Evolutionary conservation across 2,329 filamentous ascomycete species (phyloP).

Genomic region (Sarocladium brachiariae): DNA sequence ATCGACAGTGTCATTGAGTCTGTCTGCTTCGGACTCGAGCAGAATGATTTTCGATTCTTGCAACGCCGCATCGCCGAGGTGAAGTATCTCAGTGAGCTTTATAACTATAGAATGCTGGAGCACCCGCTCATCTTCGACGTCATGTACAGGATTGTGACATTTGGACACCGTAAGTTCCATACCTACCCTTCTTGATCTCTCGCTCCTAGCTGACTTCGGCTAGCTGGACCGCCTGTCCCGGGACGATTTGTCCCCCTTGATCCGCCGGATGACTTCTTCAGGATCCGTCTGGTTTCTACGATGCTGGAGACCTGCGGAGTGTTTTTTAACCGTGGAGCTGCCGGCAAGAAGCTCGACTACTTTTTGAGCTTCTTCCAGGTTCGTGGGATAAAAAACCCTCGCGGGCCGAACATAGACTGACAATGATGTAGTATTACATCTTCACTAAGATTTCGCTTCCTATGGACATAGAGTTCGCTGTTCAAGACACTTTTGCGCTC

Average conservation of each 20-base stretch:
- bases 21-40: conserved; percentile 79
- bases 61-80: conserved; percentile 91
- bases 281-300: conserved; percentile 82
- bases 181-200: neutral
- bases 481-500: conserved; percentile 83
- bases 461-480: conserved; percentile 95
- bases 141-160: conserved; percentile 89
- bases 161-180: conserved; percentile 64
- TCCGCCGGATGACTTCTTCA: conserved; percentile 89
- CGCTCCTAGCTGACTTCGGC: conserved; percentile 13
- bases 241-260: conserved; percentile 74
- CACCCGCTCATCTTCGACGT: conserved; percentile 93
- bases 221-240: conserved; percentile 72
- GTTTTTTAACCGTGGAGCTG: conserved; percentile 88
- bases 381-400: conserved; percentile 14
- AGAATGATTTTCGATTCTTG: conserved; percentile 96
- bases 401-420: conserved; percentile 11
- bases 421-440: conserved; percentile 68
- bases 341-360: conserved; percentile 96
- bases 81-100: conserved; percentile 92
- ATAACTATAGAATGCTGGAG: conserved; percentile 96
- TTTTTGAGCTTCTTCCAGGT: conserved; percentile 91
- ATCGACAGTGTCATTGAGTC: conserved; percentile 90
- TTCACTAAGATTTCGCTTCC: conserved; percentile 82
- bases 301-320: conserved; percentile 92